Base-by-base conservation (phyloP, 352 stramenopile genomes). In the Phytophthora meadii region DNA sequence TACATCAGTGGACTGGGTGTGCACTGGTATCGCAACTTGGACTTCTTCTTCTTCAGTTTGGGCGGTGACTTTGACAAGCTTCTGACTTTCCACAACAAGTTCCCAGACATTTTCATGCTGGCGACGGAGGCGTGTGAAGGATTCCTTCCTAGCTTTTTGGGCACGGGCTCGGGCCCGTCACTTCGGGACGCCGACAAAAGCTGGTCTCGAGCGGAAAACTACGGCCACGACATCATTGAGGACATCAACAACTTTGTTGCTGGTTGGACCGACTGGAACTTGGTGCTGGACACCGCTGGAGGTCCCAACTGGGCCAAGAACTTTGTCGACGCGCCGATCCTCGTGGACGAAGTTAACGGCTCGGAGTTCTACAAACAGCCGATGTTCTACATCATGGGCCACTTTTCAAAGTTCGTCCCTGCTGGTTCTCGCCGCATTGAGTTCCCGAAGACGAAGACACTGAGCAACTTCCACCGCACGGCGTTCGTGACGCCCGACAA, bases 1-100 rank as follows among this genome's bases (percentile, higher is more conserved):
- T 97, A 94, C 70, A 74, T 97, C n/a, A 79, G 83, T 10, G 90
- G 90, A 5, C 65, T 97, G 9, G 90, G 81, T 2, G 88, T 95
- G 51, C 90, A 97, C 76, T 97, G 90, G 88, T 94, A 96, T 75
- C 75, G 70, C 57, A 81, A 88, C 51, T 54, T 87, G 2, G 79
- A 90, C 60, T 87, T 89, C 45, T 72, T 62, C 17, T 62, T 84
- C 27, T 53, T 82, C n/a, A 65, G 68, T 11, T 32, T 62, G 0
- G 66, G 74, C 8, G 77, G 78, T 1, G 63, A 90, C 49, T 89
- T 88, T 34, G 49, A 77, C 27, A 73, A 84, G 36, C 72, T 92
- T 34, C 40, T 65, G 17, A 65, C 76, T 2, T 89, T 89, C 69
- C 68, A 89, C 64, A 67, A 70, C 11, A 76, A 79, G 46, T 84